Evolutionary conservation across 371 early-diverging fungal species (phyloP), one percentile per base, ranked within the genome.

Genomic region (Umbelopsis sp.): DNA sequence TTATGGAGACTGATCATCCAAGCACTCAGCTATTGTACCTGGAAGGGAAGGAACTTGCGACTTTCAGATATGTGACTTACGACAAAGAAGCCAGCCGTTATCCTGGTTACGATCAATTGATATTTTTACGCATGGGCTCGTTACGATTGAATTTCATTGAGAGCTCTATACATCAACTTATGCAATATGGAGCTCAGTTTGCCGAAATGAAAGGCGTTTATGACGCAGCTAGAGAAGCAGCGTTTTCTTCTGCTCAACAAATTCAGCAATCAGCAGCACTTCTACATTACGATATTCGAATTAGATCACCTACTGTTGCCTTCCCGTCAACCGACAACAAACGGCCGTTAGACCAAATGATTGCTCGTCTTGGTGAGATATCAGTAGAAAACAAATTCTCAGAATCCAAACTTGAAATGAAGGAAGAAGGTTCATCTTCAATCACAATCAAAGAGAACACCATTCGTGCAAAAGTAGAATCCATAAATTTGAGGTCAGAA

Each of bases 11-110:
- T 22, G 45, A 38, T 25, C 66, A 62, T 32, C 44, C 52, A 8
- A 22, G 25, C 7, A 68, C 72, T 18, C 80, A 91, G 66, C 80
- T 97, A 12, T 74, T 98, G 38, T 86, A 87, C 0, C 94, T 98
- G 66, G 93, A 96, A 74, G 96, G 96, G 8, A 91, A 93, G 45
- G 93, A 97, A 65, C 80, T 95, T 20, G 96, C 95, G 9, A 92
- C 94, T 69, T 89, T 99, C 63, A 81, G 83, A 4, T 97, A 92
- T 75, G 92, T 95, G 69, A 94, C 94, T 0, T 96, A 85, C 76
- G 37, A 74, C 38, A 84, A 88, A 38, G 72, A 76, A 2, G 70
- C 72, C 0, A 63, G 72, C 5, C 64, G 69, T 41, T 93, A 92
- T 67, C 94, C 97, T 0, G 96, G 96, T 1, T 96, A 95, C 72